phyloP scores from a whole-genome alignment of 169 alveolate species.

The Cystoisospora suis region DNA sequence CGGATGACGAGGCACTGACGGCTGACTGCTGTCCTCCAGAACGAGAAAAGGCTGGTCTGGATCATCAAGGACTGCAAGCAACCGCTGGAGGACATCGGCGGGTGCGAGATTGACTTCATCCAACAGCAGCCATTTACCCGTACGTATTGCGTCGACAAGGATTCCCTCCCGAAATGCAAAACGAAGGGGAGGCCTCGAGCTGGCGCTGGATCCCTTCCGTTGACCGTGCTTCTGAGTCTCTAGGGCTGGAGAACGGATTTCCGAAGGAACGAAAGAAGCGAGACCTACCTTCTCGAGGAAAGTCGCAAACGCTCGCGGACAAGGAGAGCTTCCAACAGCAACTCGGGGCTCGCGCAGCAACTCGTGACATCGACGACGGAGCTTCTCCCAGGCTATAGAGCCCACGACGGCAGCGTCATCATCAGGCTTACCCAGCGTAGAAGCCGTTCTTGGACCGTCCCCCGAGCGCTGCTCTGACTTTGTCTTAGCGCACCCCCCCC shows the following conservation, averaged over 20 bases:
- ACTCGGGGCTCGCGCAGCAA: slow-evolving; percentile 7
- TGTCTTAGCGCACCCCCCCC: too few species aligned
- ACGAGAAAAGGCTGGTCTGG: slow-evolving; percentile 41
- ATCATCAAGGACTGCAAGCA: slow-evolving; percentile 81
- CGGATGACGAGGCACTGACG: slow-evolving; percentile 87
- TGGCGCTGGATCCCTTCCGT: background rate
- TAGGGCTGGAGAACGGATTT: background rate
- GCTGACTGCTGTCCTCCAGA: slow-evolving; percentile 80
- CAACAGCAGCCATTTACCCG: slow-evolving; percentile 98
- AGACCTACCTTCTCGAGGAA: background rate
- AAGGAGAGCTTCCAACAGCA: background rate
- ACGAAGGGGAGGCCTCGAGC: slow-evolving; percentile 55
- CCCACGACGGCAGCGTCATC: background rate
- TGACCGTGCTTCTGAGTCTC: background rate
- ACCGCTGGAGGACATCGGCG: slow-evolving; percentile 93
- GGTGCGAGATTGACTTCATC: slow-evolving; percentile 99
- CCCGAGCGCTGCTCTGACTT: too few species aligned
- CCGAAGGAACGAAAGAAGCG: background rate
- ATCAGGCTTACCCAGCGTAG: too few species aligned
- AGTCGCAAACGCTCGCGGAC: background rate
- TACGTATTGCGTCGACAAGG: slow-evolving; percentile 93
- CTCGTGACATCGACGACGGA: background rate
- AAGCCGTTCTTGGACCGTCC: too few species aligned
- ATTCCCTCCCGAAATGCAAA: slow-evolving; percentile 97
- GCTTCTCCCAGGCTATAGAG: background rate